phyloP scores from a whole-genome alignment of 345 rosid species.

The Cardiospermum halicacabum region DNA sequence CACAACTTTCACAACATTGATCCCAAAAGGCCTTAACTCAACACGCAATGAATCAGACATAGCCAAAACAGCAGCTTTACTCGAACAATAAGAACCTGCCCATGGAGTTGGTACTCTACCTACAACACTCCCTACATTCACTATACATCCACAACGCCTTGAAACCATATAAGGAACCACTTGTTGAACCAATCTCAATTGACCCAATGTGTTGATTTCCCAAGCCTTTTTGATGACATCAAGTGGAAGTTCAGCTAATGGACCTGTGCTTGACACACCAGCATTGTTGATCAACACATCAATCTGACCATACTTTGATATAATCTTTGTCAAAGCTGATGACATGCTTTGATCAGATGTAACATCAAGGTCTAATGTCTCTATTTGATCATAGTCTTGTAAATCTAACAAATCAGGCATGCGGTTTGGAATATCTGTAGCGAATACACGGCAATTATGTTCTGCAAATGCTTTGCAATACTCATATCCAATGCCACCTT shows the following conservation, averaged over 20 bases:
- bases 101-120: slow-evolving; percentile 57
- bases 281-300: slow-evolving; percentile 56
- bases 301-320: slow-evolving; percentile 39
- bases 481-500: slow-evolving; percentile 64
- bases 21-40: slow-evolving; percentile 53
- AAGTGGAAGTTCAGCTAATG: slow-evolving; percentile 47
- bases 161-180: slow-evolving; percentile 65
- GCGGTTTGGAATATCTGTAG: slow-evolving; percentile 45
- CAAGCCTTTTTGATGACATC: slow-evolving; percentile 42
- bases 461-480: slow-evolving; percentile 59
- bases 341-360: slow-evolving; percentile 43
- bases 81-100: slow-evolving; percentile 63
- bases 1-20: slow-evolving; percentile 40
- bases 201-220: slow-evolving; percentile 62
- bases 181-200: slow-evolving; percentile 53
- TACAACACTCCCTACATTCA: slow-evolving; percentile 54
- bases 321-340: slow-evolving; percentile 25
- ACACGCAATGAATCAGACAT: slow-evolving; percentile 43
- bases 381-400: slow-evolving; percentile 24
- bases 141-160: slow-evolving; percentile 40
- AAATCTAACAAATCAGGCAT: slow-evolving; percentile 36
- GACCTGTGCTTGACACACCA: slow-evolving; percentile 50
- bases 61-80: slow-evolving; percentile 61
- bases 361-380: slow-evolving; percentile 45
- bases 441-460: slow-evolving; percentile 47